phyloP scores from a whole-genome alignment of 805 yeast genomes.

The Teunomyces tritomae region DNA sequence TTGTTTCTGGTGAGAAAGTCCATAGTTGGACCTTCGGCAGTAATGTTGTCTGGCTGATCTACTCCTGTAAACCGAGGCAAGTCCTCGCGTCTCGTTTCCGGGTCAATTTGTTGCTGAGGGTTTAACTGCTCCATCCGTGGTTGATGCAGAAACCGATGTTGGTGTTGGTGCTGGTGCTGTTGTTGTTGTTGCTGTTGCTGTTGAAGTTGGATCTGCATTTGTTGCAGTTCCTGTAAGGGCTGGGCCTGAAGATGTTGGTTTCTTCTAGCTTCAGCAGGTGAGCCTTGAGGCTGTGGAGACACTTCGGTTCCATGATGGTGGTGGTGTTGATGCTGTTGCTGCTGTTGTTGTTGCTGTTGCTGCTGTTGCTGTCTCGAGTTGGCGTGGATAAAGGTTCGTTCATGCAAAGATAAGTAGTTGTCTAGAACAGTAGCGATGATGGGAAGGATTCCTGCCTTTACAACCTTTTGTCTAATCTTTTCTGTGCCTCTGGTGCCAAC shows the following conservation, averaged over 20 bases:
- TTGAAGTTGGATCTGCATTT: constrained; percentile 7
- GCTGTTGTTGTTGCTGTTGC: constrained; percentile 8
- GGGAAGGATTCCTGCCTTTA: constrained; percentile 88
- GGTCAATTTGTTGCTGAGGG: constrained; percentile 5
- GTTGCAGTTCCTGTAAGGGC: constrained; percentile 8
- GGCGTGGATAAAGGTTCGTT: constrained; percentile 35
- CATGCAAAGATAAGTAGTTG: constrained; percentile 60
- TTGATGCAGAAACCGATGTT: constrained; percentile 20
- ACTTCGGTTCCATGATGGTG: constrained; percentile 5
- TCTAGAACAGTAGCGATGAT: constrained; percentile 89
- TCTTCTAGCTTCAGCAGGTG: constrained; percentile 2
- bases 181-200: constrained; percentile 13
- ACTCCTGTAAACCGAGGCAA: neutral
- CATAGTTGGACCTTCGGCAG: neutral
- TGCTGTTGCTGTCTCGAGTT: constrained; percentile 17
- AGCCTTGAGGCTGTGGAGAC: constrained; percentile 10
- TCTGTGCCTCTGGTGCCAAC: constrained; percentile 95
- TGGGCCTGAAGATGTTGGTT: constrained; percentile 8
- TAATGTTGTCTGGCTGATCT: neutral
- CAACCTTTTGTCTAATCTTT: constrained; percentile 76
- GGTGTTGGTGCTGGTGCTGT: constrained; percentile 15
- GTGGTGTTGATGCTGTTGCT: constrained; percentile 6
- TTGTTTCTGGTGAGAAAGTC: constrained; percentile 2
- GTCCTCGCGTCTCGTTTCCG: neutral
- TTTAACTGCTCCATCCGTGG: neutral